Percentiles rank a stretch among this genome's conserved stretches.
These are phyloP conservation scores for Aureobasidium leucospermi DNA, from an alignment of 2,329 filamentous ascomycete genomes.

Conservation along the genomic window DNA sequence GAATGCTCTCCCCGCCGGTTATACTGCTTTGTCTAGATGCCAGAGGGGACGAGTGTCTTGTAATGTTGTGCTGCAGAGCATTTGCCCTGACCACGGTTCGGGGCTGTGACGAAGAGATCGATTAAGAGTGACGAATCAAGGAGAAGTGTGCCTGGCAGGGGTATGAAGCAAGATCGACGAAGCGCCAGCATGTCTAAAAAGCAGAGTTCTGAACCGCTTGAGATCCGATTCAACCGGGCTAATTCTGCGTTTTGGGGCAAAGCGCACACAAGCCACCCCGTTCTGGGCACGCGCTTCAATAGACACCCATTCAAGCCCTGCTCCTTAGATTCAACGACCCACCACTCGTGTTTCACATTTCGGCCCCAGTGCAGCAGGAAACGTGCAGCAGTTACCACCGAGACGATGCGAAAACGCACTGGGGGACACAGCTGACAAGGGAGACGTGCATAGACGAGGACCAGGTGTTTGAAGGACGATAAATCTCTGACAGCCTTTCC, in stretches of 20 bases:
- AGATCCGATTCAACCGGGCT: no score
- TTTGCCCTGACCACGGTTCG: background rate
- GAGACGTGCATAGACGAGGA: background rate
- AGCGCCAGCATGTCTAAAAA: background rate
- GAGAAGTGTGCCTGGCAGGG: conserved; percentile 5
- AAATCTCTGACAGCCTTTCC: conserved; percentile 5
- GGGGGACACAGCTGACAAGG: conserved; percentile 8
- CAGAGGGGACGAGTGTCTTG: background rate
- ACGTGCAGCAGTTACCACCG: background rate
- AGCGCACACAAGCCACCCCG: background rate
- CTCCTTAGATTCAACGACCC: background rate
- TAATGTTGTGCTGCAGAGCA: background rate
- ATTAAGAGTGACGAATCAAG: background rate
- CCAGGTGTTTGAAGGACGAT: conserved; percentile 3
- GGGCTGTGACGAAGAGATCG: background rate
- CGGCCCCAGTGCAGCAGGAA: conserved; percentile 3
- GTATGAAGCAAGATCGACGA: conserved; percentile 11
- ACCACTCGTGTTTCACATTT: background rate
- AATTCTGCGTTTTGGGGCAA: no score
- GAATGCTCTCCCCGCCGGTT: background rate
- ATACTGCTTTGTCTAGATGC: background rate
- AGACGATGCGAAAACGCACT: background rate
- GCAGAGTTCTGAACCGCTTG: background rate
- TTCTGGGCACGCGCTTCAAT: background rate
- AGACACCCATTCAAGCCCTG: background rate